A percentile compares a stretch with the other conserved stretches of the same genome.
Conservation (phyloP, 805 yeast species). For the Ascoidea rubescens region DNA sequence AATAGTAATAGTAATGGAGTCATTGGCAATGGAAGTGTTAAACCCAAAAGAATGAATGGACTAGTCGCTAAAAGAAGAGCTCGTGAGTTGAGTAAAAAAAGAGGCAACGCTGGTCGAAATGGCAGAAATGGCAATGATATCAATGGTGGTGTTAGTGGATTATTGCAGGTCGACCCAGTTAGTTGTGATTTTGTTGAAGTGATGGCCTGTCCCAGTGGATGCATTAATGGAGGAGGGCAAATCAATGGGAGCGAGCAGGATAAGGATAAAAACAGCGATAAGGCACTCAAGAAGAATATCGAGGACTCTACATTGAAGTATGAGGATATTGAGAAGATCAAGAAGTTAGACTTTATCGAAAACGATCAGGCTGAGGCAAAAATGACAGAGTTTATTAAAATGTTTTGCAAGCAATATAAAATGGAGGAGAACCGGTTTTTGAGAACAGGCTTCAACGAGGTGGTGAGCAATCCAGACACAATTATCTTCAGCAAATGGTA, state of each 20-base stretch:
- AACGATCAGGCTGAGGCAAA: background rate
- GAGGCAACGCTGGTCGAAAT: conserved; percentile 13
- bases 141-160: background rate
- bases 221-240: conserved; percentile 96
- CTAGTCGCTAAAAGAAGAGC: conserved; percentile 8
- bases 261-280: conserved; percentile 4
- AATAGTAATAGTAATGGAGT: conserved; percentile 18
- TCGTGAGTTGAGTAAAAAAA: conserved; percentile 3
- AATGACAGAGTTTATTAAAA: too few species aligned
- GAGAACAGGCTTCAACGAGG: background rate
- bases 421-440: background rate
- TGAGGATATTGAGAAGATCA: background rate
- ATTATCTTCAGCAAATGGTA: background rate
- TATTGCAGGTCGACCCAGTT: conserved; percentile 40
- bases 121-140: too few species aligned
- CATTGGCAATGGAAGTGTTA: conserved; percentile 26
- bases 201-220: conserved; percentile 98
- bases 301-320: too few species aligned
- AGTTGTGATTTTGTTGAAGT: conserved; percentile 77
- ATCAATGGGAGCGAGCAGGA: conserved; percentile 32
- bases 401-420: background rate
- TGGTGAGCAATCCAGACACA: too few species aligned
- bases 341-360: background rate
- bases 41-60: conserved; percentile 19
- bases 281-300: background rate